Evolutionary conservation across 495 filamentous ascomycete genomes (phyloP).

Genomic region (Aspergillus wentii): DNA sequence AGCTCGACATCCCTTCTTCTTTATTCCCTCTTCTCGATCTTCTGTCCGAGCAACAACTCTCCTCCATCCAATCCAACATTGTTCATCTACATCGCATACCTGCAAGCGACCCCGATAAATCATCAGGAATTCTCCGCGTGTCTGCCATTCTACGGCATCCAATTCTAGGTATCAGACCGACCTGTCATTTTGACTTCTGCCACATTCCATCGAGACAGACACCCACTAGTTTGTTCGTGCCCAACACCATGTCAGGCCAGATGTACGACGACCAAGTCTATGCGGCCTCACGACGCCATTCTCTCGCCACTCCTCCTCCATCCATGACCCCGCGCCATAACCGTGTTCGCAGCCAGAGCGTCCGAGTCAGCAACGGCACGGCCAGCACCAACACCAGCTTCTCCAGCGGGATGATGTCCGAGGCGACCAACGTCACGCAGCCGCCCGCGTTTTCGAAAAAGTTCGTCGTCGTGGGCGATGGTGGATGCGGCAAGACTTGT

Average conservation of each 20-base stretch:
- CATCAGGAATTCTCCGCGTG: no score
- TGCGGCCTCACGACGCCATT: constrained; percentile 45
- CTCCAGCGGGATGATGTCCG: constrained; percentile 63
- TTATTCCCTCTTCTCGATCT: constrained; percentile 6
- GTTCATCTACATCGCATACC: no score
- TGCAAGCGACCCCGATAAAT: no score
- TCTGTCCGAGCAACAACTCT: neutral
- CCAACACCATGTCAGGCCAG: constrained; percentile 38
- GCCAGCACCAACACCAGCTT: constrained; percentile 71
- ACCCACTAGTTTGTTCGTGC: no score
- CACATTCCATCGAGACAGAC: no score
- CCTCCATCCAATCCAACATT: constrained; percentile 9
- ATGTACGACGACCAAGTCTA: constrained; percentile 48
- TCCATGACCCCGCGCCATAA: constrained; percentile 43
- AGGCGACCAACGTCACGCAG: constrained; percentile 79
- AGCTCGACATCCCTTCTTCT: constrained; percentile 2
- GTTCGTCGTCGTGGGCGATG: constrained; percentile 96
- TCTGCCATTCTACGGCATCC: no score
- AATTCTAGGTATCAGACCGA: no score
- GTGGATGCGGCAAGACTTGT: constrained; percentile 98
- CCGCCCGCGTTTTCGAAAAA: constrained; percentile 95
- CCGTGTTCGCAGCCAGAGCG: constrained; percentile 54
- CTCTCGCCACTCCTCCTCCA: constrained; percentile 41
- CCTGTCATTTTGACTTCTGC: no score
- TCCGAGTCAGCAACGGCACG: constrained; percentile 70